Evolutionary conservation across 345 rosid species (phyloP).

Genomic region (Moricandia moricandioides): DNA sequence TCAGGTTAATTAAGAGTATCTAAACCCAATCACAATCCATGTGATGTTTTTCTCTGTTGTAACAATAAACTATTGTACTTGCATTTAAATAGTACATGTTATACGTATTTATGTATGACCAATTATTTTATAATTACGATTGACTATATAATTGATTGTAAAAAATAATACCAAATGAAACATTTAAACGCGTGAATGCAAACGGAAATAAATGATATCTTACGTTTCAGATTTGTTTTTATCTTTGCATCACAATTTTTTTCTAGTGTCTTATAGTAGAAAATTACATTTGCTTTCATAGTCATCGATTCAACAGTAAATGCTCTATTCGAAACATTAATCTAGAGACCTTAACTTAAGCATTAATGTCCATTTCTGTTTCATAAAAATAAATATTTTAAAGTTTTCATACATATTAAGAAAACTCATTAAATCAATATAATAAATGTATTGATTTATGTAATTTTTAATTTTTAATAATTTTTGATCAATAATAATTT

Average conservation of each 20-base stretch:
- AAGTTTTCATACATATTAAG: no score
- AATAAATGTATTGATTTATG: no score
- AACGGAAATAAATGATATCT: not conserved
- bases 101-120: not conserved
- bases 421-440: no score
- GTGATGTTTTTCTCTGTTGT: not conserved
- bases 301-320: not conserved
- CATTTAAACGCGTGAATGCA: not conserved
- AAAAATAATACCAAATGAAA: not conserved
- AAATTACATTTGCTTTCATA: not conserved
- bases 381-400: no score
- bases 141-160: not conserved
- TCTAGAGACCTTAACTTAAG: not conserved
- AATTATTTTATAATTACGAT: not conserved
- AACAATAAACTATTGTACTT: not conserved
- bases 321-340: not conserved
- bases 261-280: not conserved
- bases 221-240: not conserved
- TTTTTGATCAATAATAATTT: no score
- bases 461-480: no score
- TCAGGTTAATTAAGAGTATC: not conserved
- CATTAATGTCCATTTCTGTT: not conserved
- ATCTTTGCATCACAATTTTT: not conserved
- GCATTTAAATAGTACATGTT: not conserved
- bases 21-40: not conserved